A percentile compares a stretch with the other conserved stretches of the same genome.
Conservation (phyloP, 805 yeast genomes). For the Pichia nanzhaoensis region DNA sequence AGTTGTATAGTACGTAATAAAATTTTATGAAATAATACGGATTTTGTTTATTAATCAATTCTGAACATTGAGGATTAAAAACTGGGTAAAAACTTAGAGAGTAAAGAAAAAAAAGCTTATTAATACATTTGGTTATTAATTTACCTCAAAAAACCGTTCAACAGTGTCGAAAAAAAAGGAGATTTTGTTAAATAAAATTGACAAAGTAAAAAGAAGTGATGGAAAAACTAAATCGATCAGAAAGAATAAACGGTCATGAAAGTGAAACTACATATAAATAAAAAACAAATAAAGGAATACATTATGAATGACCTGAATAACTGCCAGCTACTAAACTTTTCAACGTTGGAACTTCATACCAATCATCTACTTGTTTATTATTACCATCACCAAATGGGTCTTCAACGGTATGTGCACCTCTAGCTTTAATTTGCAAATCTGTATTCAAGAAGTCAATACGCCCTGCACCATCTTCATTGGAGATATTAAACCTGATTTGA, state of each 20-base stretch:
- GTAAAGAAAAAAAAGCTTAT: too few relatives aligned
- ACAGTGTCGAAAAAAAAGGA: too few relatives aligned
- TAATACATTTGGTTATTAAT: too few relatives aligned
- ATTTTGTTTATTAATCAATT: too few relatives aligned
- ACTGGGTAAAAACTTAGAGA: too few relatives aligned
- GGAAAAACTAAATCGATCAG: background rate
- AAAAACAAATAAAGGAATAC: background rate
- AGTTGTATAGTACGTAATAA: background rate
- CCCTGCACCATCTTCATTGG: slow-evolving; percentile 37
- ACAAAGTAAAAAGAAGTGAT: background rate
- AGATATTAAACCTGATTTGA: slow-evolving; percentile 54
- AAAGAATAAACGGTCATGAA: background rate
- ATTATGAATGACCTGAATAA: slow-evolving; percentile 36
- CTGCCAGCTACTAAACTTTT: slow-evolving; percentile 45
- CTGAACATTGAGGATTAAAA: too few relatives aligned
- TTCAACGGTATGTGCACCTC: slow-evolving; percentile 21
- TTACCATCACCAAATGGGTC: slow-evolving; percentile 32
- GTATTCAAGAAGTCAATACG: slow-evolving; percentile 37
- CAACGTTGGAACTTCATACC: slow-evolving; percentile 36
- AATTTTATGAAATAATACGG: too few relatives aligned
- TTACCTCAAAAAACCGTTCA: too few relatives aligned
- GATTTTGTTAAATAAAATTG: too few relatives aligned
- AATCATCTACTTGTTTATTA: slow-evolving; percentile 17
- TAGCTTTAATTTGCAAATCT: slow-evolving; percentile 29
- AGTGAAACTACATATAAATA: background rate